These are phyloP conservation scores for Chlorophyllum brunneum DNA, from an alignment of 768 basidiomycete species.

Conservation along the genomic window DNA sequence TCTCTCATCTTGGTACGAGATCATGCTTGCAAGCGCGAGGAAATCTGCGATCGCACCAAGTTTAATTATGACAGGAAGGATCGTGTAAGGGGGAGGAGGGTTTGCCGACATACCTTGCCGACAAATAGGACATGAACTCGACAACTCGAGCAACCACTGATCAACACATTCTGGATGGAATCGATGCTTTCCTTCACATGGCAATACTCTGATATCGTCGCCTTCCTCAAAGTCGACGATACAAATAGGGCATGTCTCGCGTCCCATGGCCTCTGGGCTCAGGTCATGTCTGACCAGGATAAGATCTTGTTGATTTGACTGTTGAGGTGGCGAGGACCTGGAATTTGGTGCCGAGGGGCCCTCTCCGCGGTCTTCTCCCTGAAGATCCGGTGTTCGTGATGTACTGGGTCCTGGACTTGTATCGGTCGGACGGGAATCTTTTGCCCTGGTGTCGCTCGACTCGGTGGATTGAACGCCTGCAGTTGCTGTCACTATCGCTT, in stretches of 20 bases:
- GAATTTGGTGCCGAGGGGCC: background rate
- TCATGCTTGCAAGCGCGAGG: slow-evolving; percentile 55
- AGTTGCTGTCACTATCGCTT: background rate
- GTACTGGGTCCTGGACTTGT: slow-evolving; percentile 3
- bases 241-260: slow-evolving; percentile 92
- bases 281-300: slow-evolving; percentile 31
- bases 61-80: slow-evolving; percentile 1
- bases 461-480: background rate
- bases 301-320: slow-evolving; percentile 1
- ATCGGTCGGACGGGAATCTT: background rate
- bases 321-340: slow-evolving; percentile 3
- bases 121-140: slow-evolving; percentile 89
- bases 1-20: slow-evolving; percentile 26
- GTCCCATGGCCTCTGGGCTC: slow-evolving; percentile 65
- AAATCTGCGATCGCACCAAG: slow-evolving; percentile 37
- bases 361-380: slow-evolving; percentile 17
- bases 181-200: slow-evolving; percentile 86
- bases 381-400: background rate
- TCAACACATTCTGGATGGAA: slow-evolving; percentile 93
- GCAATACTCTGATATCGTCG: slow-evolving; percentile 85
- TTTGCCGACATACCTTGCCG: slow-evolving; percentile 62
- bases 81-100: background rate
- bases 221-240: slow-evolving; percentile 93
- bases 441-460: background rate
- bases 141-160: slow-evolving; percentile 88